Base-by-base conservation (phyloP, 495 filamentous ascomycete species). In the Rostrohypoxylon terebratum region DNA sequence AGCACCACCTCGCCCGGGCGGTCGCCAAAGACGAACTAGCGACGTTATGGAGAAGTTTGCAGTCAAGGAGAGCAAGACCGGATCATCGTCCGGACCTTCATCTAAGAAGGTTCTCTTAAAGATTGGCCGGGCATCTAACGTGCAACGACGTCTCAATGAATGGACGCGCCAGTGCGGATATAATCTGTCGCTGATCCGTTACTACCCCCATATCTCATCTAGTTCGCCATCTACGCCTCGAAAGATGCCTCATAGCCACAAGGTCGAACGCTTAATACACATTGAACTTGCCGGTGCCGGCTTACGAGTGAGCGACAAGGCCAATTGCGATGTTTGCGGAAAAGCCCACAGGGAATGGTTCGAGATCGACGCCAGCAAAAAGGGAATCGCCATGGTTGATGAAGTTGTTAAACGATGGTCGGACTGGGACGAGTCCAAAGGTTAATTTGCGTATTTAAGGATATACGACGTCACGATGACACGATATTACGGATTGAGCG, bases 341-440 rank as follows among this genome's bases (percentile, higher is more conserved):
- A 93, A 90, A 79, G 90, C 92, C 72, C 96, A 99, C 80, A 83
- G 89, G 40, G 96, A 99, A 79, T 99, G 96, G 96, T 98, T 99
- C 79, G 94, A 96, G 79, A 88, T 98, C 6, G 88, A 92, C 58
- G 94, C 93, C 1, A 88, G 81, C 16, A 87, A 90, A 73, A 83
- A 90, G 10, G 92, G 90, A 0, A 81, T 98, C 10, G 87, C 82
- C 63, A 86, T 80, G 23, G 91, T 98, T 4, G 94, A 99, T 84
- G 93, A 92, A 62, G 88, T 93, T 55, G 88, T 98, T 23, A 88
- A 90, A 75, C 82, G 94, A 67, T 98, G 96, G 96, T 90, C 94
- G 50, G 85, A 86, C 5, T 98, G 94, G 93, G 92, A 86, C 25
- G 84, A 86, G 57, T 44, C 68, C 23, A 63, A 38, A 16, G 18